Conservation (phyloP, 2,329 filamentous ascomycete species). For the Canariomyces notabilis region DNA sequence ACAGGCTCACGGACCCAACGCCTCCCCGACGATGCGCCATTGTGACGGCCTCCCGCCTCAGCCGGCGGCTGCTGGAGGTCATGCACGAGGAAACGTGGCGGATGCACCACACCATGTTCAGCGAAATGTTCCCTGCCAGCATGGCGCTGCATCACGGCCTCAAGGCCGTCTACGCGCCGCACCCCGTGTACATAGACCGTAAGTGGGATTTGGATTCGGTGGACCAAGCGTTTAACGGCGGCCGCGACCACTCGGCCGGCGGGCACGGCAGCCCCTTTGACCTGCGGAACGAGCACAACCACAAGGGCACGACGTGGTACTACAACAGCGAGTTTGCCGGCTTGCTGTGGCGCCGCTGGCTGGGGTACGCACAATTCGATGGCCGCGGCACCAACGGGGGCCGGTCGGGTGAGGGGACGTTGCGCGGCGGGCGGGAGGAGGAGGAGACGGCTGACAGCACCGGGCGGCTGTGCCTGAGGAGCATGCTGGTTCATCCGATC, state of each 20-base stretch:
- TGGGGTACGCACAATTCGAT: slow-evolving; percentile 54
- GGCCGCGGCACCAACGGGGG: slow-evolving; percentile 47
- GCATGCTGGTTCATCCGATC: slow-evolving; percentile 76
- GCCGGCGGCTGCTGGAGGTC: slow-evolving; percentile 57
- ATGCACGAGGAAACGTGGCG: slow-evolving; percentile 72
- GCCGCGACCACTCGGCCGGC: slow-evolving; percentile 60
- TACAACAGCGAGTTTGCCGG: slow-evolving; percentile 75
- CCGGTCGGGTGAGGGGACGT: slow-evolving; percentile 40
- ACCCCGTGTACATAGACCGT: slow-evolving; percentile 75
- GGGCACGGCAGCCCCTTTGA: slow-evolving; percentile 64
- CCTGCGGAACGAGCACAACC: slow-evolving; percentile 70
- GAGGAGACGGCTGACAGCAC: slow-evolving; percentile 41
- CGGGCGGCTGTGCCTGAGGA: slow-evolving; percentile 72
- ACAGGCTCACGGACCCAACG: slow-evolving; percentile 46
- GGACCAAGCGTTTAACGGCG: slow-evolving; percentile 74
- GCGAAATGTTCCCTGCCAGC: slow-evolving; percentile 71
- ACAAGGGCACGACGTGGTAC: slow-evolving; percentile 78
- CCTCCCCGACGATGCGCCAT: slow-evolving; percentile 67
- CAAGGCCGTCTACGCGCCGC: slow-evolving; percentile 75
- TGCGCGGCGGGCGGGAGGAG: slow-evolving; percentile 48
- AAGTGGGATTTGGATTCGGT: slow-evolving; percentile 65
- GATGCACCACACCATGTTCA: slow-evolving; percentile 67
- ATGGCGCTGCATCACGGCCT: slow-evolving; percentile 70
- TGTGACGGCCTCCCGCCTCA: slow-evolving; percentile 65
- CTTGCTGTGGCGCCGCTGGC: slow-evolving; percentile 74